A percentile compares a stretch with the other conserved stretches of the same genome.
Evolutionary conservation across 768 basidiomycete species (phyloP).

Genomic region (Coprinopsis marcescibilis): DNA sequence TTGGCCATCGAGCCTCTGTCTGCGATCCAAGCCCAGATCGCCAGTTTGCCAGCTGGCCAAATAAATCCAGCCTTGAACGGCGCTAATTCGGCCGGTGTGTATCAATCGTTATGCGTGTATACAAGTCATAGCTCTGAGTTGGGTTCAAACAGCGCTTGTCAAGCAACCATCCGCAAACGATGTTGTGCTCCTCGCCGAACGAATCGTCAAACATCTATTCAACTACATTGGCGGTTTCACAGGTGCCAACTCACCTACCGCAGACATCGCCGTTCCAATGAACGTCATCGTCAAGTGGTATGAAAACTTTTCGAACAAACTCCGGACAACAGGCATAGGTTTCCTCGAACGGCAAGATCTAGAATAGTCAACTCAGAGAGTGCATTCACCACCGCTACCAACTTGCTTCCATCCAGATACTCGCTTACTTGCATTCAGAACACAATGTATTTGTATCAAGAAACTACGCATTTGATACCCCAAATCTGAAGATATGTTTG

Average conservation of each 20-base stretch:
- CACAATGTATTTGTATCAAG: not conserved
- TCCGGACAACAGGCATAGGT: conserved; percentile 50
- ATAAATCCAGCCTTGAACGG: conserved; percentile 19
- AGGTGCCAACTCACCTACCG: conserved; percentile 31
- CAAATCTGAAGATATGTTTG: not conserved
- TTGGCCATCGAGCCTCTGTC: conserved; percentile 73
- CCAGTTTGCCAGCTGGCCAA: conserved; percentile 29
- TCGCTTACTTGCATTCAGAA: too few relatives aligned
- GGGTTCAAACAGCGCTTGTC: conserved; percentile 20
- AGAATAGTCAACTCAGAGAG: too few relatives aligned
- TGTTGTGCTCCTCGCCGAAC: conserved; percentile 48
- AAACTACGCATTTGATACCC: not conserved
- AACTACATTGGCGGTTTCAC: conserved; percentile 71
- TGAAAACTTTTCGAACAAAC: conserved; percentile 56
- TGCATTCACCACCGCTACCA: too few relatives aligned
- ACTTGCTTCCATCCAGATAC: too few relatives aligned
- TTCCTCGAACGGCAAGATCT: conserved; percentile 53
- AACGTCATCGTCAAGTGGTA: conserved; percentile 64
- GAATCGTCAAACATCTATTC: conserved; percentile 67
- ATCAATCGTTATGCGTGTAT: not conserved
- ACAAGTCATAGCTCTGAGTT: not conserved
- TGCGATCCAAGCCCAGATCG: conserved; percentile 53
- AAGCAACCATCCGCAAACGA: conserved; percentile 36
- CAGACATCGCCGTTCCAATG: conserved; percentile 55
- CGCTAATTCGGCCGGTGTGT: not conserved